Conservation (phyloP, 768 basidiomycete species). For the Suillus ampliporus region DNA sequence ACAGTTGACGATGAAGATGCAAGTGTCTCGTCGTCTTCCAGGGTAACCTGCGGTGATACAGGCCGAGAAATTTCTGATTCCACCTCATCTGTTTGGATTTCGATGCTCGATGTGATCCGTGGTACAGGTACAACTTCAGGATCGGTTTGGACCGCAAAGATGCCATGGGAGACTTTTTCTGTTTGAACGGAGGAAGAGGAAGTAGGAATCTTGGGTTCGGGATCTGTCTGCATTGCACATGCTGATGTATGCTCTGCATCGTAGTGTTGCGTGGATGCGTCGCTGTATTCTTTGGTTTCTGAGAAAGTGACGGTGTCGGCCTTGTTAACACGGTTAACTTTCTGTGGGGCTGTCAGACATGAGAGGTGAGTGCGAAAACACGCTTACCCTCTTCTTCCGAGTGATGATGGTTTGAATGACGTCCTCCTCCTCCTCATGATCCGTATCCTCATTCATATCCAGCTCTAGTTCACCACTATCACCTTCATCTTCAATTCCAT, state of each 20-base stretch:
- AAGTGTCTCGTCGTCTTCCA: slow-evolving; percentile 55
- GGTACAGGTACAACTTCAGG: slow-evolving; percentile 37
- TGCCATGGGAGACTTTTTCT: slow-evolving; percentile 36
- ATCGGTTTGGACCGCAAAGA: slow-evolving; percentile 47
- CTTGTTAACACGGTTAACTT: slow-evolving; percentile 66
- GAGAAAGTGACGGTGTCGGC: slow-evolving; percentile 51
- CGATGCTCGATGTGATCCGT: slow-evolving; percentile 51
- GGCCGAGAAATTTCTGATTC: slow-evolving; percentile 43
- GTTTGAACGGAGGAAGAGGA: slow-evolving; percentile 64
- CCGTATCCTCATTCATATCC: slow-evolving; percentile 58
- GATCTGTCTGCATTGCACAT: slow-evolving; percentile 64
- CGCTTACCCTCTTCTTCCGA: slow-evolving; percentile 72
- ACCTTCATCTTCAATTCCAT: slow-evolving; percentile 44
- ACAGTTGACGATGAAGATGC: slow-evolving; percentile 79
- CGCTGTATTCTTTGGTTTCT: slow-evolving; percentile 77
- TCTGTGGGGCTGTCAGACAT: slow-evolving; percentile 45
- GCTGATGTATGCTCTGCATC: slow-evolving; percentile 53
- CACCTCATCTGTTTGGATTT: slow-evolving; percentile 64
- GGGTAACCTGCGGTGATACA: slow-evolving; percentile 43
- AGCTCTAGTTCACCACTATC: slow-evolving; percentile 37
- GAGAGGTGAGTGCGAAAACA: slow-evolving; percentile 9
- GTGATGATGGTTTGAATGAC: slow-evolving; percentile 91
- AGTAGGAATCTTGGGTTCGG: slow-evolving; percentile 53
- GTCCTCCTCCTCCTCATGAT: slow-evolving; percentile 66
- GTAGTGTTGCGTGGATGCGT: slow-evolving; percentile 76